Percentiles rank a stretch among this genome's conserved stretches.
phyloP scores from a whole-genome alignment of 345 rosid genomes.

The sweet orange (Citrus sinensis) region DNA sequence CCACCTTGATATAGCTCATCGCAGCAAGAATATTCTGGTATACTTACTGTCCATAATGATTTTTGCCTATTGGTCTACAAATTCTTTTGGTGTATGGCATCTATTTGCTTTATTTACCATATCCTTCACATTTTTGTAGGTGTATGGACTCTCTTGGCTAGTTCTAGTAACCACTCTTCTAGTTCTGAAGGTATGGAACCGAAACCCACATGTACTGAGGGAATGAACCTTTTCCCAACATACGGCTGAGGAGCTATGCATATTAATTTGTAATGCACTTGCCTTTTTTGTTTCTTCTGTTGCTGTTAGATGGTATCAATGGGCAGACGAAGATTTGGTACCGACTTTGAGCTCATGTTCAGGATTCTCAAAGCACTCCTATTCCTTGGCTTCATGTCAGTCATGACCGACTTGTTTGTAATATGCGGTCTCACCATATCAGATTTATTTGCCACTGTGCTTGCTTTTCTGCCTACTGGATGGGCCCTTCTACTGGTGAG shows the following conservation, averaged over 20 bases:
- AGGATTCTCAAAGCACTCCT: constrained; percentile 94
- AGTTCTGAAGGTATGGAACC: constrained; percentile 67
- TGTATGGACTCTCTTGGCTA: constrained; percentile 87
- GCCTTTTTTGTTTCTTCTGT: neutral
- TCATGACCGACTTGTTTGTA: constrained; percentile 80
- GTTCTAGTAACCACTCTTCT: constrained; percentile 60
- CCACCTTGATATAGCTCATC: constrained; percentile 83
- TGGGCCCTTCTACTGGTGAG: constrained; percentile 94
- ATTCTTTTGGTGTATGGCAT: neutral
- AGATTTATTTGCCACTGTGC: constrained; percentile 68
- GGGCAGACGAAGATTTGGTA: constrained; percentile 74
- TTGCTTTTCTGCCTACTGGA: constrained; percentile 86
- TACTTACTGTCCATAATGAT: neutral
- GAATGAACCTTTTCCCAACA: neutral
- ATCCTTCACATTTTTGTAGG: constrained; percentile 34
- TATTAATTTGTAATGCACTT: constrained; percentile 1
- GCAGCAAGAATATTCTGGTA: constrained; percentile 63
- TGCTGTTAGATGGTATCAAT: constrained; percentile 67
- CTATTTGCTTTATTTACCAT: neutral
- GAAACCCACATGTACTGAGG: neutral
- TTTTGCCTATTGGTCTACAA: neutral
- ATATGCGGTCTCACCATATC: constrained; percentile 57
- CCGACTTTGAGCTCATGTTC: constrained; percentile 87
- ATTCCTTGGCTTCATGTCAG: constrained; percentile 80
- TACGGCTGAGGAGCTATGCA: neutral